Conservation (phyloP, 306 rosid species). For the Malus sylvestris region DNA sequence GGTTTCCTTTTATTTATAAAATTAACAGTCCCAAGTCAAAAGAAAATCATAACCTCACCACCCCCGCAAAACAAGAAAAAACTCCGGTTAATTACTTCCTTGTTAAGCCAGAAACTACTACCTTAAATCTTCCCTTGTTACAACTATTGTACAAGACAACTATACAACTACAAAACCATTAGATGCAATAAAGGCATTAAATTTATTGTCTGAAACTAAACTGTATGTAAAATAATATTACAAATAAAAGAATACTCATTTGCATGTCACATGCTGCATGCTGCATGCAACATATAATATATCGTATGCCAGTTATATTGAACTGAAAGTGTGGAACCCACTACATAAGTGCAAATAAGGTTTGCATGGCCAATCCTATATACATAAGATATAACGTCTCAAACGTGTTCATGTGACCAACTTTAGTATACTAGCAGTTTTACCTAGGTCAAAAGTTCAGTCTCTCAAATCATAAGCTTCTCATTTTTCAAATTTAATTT, state of each 20-base stretch:
- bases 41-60: neutral
- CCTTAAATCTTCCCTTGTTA: neutral
- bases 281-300: neutral
- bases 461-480: neutral
- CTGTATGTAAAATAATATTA: neutral
- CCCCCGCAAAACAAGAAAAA: neutral
- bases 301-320: neutral
- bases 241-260: neutral
- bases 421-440: neutral
- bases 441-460: neutral
- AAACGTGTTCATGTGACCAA: neutral
- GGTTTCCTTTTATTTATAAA: neutral
- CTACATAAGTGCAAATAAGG: neutral
- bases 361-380: neutral
- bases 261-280: neutral
- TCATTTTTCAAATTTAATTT: neutral
- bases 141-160: neutral
- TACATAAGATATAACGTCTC: neutral
- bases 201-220: neutral
- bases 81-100: neutral
- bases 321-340: neutral
- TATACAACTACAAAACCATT: neutral
- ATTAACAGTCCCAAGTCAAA: too few species aligned
- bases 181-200: neutral
- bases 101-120: neutral